Base-by-base conservation (phyloP, 805 yeast species). In the Candida pseudoglaebosa region DNA sequence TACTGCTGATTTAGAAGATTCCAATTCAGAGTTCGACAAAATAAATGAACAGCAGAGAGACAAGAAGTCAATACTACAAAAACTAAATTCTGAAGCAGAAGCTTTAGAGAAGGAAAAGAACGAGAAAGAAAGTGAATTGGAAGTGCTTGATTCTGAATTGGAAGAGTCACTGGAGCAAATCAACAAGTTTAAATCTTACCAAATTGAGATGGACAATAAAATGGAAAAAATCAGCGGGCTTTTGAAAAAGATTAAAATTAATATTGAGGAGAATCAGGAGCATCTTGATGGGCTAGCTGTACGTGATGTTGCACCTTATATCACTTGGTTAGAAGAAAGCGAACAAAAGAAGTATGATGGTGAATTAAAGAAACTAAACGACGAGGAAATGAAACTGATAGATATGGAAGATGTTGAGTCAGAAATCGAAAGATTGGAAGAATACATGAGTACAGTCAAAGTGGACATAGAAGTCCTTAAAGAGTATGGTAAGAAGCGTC, bases 401-500 rank as follows among this genome's bases (percentile, higher is more conserved):
- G 71, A 84, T 51, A 46, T 73, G 18, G 77, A 72, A 4, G 53
- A 52, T 4, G 55, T 85, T 19, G 73, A 74, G 36, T 54, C 54
- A 0, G 80, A 78, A 34, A 73, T 86, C 30, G 75, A 52, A 4
- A 67, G 62, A 24, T 55, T 87, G 13, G 82, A 84, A 46, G 67
- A 64, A 2, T 73, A 73, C 44, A 64, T 85, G 50, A 73, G 73
- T 4, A 69, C 70, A 12, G 75, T 80, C 5, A 73, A 71, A 40
- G 81, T 81, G 3, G 91, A 91, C 54, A 69, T 83, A 41, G 90
- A 84, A 40, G 76, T 86, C 2, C 65, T 91, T 34, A 77, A 77
- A 41, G 95, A 89, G 46, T 93, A 89, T 56, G 84, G 84, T 0
- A 57, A 65, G 28, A 77, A 95, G 42, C 73, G 74, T 35, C 55